A percentile compares a stretch with the other conserved stretches of the same genome.
Conservation (phyloP, 2,329 filamentous ascomycete genomes). For the Coleophoma crateriformis region DNA sequence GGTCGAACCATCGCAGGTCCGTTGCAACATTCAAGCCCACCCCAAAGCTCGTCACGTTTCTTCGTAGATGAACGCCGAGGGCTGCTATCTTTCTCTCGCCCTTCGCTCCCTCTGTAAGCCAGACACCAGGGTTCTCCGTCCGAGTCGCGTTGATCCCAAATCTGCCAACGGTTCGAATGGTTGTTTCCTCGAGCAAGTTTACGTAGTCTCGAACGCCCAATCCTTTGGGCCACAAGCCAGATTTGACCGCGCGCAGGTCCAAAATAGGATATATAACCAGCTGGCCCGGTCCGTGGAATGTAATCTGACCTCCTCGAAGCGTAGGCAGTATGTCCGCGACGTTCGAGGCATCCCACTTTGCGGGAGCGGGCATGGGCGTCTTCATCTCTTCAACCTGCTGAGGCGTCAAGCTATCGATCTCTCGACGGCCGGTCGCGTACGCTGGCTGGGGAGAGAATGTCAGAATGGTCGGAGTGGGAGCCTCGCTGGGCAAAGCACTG, state of each 20-base stretch:
- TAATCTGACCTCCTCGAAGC: constrained; percentile 80
- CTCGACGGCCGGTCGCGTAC: constrained; percentile 86
- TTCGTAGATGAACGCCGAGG: constrained; percentile 82
- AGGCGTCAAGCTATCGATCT: constrained; percentile 44
- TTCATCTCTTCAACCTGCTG: constrained; percentile 39
- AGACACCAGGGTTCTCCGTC: constrained; percentile 79
- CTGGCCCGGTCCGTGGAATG: constrained; percentile 93
- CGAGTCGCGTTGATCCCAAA: constrained; percentile 59
- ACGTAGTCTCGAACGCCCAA: constrained; percentile 74
- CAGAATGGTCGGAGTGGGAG: constrained; percentile 65
- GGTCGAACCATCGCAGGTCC: constrained; percentile 56
- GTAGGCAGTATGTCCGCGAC: constrained; percentile 27
- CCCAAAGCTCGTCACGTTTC: constrained; percentile 80
- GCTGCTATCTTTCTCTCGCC: constrained; percentile 74
- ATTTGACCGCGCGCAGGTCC: constrained; percentile 54
- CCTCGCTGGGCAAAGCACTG: constrained; percentile 11
- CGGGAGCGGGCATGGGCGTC: constrained; percentile 5
- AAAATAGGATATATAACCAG: constrained; percentile 87
- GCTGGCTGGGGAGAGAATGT: constrained; percentile 79
- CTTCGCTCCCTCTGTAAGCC: constrained; percentile 43
- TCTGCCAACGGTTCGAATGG: constrained; percentile 57
- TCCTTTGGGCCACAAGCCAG: constrained; percentile 7
- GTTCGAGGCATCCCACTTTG: not conserved
- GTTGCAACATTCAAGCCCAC: constrained; percentile 73
- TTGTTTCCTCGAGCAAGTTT: constrained; percentile 67